phyloP scores from a whole-genome alignment of 1,139 yeast genomes.

The Kurtzmaniella natalensis region DNA sequence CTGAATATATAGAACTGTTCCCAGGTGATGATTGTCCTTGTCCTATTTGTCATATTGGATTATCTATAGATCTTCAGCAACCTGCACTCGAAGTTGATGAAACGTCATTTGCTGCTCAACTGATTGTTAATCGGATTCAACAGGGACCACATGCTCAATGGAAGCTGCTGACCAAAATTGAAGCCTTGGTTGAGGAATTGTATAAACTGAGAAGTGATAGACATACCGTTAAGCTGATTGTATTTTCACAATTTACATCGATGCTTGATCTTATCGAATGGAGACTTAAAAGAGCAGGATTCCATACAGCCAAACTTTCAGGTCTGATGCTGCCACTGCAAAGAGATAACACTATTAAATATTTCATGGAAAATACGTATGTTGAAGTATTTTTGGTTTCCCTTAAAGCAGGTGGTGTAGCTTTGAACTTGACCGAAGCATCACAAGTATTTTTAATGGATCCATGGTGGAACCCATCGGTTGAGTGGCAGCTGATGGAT shows the following conservation, averaged over 20 bases:
- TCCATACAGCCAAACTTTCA: constrained; percentile 85
- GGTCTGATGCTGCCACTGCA: constrained; percentile 97
- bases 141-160: constrained; percentile 69
- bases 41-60: constrained; percentile 92
- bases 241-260: constrained; percentile 93
- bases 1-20: constrained; percentile 83
- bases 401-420: constrained; percentile 97
- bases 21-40: constrained; percentile 72
- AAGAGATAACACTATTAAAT: constrained; percentile 83
- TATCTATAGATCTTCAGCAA: constrained; percentile 84
- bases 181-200: constrained; percentile 90
- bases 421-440: constrained; percentile 92
- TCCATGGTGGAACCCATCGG: constrained; percentile 99
- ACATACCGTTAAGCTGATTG: constrained; percentile 90
- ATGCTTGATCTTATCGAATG: constrained; percentile 95
- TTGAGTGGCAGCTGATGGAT: constrained; percentile 98
- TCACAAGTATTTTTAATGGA: constrained; percentile 92
- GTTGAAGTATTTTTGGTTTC: constrained; percentile 94
- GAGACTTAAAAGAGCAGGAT: constrained; percentile 91
- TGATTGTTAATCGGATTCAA: constrained; percentile 84
- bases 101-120: constrained; percentile 62
- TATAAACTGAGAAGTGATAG: constrained; percentile 81
- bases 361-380: constrained; percentile 85
- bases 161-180: constrained; percentile 93
- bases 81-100: constrained; percentile 80